Evolutionary conservation across 306 rosid genomes (phyloP), one percentile per base, ranked within the genome.

Genomic region (Crotalaria pallida): DNA sequence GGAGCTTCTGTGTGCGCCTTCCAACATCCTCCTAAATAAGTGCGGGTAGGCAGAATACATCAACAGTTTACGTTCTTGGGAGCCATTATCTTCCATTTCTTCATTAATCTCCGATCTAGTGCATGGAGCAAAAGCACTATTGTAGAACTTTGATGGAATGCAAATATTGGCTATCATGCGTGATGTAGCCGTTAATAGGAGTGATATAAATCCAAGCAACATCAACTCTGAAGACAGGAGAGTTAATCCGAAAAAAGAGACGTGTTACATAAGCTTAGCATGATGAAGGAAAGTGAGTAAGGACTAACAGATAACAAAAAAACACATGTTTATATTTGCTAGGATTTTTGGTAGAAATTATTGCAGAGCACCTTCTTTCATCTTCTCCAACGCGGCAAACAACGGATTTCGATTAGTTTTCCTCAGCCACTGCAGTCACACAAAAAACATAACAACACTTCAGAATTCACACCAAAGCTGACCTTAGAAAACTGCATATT

Each of bases 141-240:
- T 50, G 61, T 94, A 91, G 82, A 87, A 89, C 84, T 82, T 94
- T 1, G 96, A 91, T 6, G 99, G 96, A 69, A 94, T 83, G 83
- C 99, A 94, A 69, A 91, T 88, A 65, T 80, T 86, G 62, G 97
- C 90, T 73, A 94, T 91, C 77, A 84, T 51, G 82, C 96, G 84
- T 62, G 97, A 94, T 59, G 99, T 89, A 18, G 99, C 96, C 24
- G 99, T 91, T 81, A 94, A 82, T 68, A 94, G 90, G 72, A 94
- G 97, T 57, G 99, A 94, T 79, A 94, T 94, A 77, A 94, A 94
- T 61, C 99, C 99, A 27, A 94, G 99, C 83, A 94, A 80, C 99
- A 94, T 94, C 87, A 94, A 86, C 89, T 91, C 99, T 94, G 91
- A 66, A 67, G 75, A 82, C 47, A 75, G 27, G 71, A 43, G 24